Percentiles rank a stretch among this genome's conserved stretches.
Evolutionary conservation across 2,329 filamentous ascomycete species (phyloP).

Genomic region (Aureobasidium sp.): DNA sequence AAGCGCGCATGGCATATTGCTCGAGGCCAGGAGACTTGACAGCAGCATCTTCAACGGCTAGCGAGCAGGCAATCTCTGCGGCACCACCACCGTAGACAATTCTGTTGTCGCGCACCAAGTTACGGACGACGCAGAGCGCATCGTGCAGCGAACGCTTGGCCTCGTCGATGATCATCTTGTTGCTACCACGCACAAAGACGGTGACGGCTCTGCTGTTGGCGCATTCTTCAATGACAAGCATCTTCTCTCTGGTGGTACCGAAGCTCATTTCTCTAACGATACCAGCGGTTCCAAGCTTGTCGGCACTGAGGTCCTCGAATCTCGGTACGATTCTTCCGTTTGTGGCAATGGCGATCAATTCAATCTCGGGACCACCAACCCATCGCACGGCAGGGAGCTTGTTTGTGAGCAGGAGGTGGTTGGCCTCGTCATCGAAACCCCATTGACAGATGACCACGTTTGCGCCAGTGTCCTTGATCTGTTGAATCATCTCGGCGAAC

Average conservation of each 20-base stretch:
- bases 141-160: slow-evolving; percentile 96
- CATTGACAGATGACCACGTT: slow-evolving; percentile 98
- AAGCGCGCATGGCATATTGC: slow-evolving; percentile 98
- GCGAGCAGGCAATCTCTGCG: slow-evolving; percentile 91
- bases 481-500: slow-evolving; percentile 96
- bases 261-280: slow-evolving; percentile 92
- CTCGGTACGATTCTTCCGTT: slow-evolving; percentile 95
- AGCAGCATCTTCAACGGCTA: slow-evolving; percentile 91
- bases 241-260: slow-evolving; percentile 96
- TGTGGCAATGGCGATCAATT: slow-evolving; percentile 95
- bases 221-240: slow-evolving; percentile 98
- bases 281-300: slow-evolving; percentile 86
- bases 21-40: slow-evolving; percentile 88
- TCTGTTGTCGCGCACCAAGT: slow-evolving; percentile 90
- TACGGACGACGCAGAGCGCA: slow-evolving; percentile 93
- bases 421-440: slow-evolving; percentile 98
- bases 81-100: slow-evolving; percentile 96
- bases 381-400: slow-evolving; percentile 90
- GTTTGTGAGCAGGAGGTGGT: slow-evolving; percentile 94
- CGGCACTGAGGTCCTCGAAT: slow-evolving; percentile 85
- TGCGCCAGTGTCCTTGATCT: slow-evolving; percentile 94
- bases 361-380: slow-evolving; percentile 97
- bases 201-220: slow-evolving; percentile 96
- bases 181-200: slow-evolving; percentile 91
- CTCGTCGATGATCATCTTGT: slow-evolving; percentile 99